Evolutionary conservation across 768 basidiomycete species (phyloP).

Genomic region (Baorangia bicolor): DNA sequence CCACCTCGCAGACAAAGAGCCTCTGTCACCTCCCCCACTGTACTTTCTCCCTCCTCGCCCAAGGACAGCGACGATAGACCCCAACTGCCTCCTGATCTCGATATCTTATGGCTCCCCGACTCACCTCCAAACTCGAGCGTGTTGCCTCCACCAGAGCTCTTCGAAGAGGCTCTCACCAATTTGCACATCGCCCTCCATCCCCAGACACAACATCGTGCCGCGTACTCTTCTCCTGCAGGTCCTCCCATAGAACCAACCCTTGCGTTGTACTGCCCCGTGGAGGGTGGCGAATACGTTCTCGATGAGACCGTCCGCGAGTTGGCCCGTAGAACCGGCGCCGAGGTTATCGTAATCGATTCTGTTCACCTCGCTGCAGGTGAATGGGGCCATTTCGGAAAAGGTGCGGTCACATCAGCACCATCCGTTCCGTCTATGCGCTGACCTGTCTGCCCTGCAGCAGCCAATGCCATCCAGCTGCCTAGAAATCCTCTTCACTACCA

Average conservation of each 20-base stretch:
- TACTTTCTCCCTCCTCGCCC: not conserved
- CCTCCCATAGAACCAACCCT: conserved; percentile 74
- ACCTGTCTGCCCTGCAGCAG: conserved; percentile 46
- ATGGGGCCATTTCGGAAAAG: conserved; percentile 82
- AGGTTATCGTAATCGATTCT: conserved; percentile 82
- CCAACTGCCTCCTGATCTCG: conserved; percentile 53
- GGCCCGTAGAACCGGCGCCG: conserved; percentile 69
- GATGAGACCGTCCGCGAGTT: conserved; percentile 78
- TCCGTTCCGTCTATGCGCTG: conserved; percentile 2
- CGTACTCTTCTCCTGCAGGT: conserved; percentile 53
- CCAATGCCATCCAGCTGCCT: conserved; percentile 62
- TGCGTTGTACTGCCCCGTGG: conserved; percentile 78
- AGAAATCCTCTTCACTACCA: conserved; percentile 76
- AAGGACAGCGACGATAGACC: conserved; percentile 32
- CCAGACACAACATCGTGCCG: conserved; percentile 73
- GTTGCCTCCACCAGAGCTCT: conserved; percentile 71
- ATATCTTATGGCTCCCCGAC: conserved; percentile 67
- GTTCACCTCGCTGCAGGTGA: conserved; percentile 87
- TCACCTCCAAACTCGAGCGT: conserved; percentile 23
- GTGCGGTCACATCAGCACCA: conserved; percentile 35
- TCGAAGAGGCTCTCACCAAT: conserved; percentile 75
- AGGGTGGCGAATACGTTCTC: conserved; percentile 82
- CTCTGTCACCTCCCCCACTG: not conserved
- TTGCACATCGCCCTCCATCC: conserved; percentile 77
- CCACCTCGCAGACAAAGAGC: conserved; percentile 19